phyloP scores from a whole-genome alignment of 169 alveolate genomes.

The Eimeria acervulina region DNA sequence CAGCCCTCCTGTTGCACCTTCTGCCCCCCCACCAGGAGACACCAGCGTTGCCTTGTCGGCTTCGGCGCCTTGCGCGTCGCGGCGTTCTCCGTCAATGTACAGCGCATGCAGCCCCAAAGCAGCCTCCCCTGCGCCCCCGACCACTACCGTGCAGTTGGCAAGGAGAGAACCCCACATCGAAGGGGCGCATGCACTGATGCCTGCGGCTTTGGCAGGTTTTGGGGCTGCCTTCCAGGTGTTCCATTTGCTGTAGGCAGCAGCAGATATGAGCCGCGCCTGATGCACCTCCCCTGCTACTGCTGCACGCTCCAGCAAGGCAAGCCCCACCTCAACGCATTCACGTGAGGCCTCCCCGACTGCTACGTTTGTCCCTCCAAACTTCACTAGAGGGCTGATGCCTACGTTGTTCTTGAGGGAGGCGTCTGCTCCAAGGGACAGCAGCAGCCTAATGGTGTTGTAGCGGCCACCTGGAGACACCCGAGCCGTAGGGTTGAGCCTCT shows the following conservation, averaged over 20 bases:
- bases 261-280: neutral
- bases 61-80: constrained; percentile 11
- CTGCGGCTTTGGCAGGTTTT: neutral
- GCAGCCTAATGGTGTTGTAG: constrained; percentile 52
- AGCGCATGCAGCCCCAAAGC: constrained; percentile 20
- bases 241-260: neutral
- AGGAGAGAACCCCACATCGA: constrained; percentile 66
- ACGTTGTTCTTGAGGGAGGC: constrained; percentile 82
- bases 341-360: neutral
- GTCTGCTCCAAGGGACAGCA: constrained; percentile 87
- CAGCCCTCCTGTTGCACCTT: neutral
- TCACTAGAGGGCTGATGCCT: constrained; percentile 85
- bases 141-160: constrained; percentile 66
- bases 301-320: neutral
- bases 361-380: neutral
- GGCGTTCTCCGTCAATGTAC: constrained; percentile 70
- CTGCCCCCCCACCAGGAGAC: neutral
- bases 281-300: constrained; percentile 26
- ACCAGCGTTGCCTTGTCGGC: neutral
- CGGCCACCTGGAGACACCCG: neutral
- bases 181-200: constrained; percentile 8
- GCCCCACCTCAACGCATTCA: constrained; percentile 31
- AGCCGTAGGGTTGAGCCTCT: neutral
- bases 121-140: constrained; percentile 27
- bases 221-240: constrained; percentile 2